Conservation (phyloP, 75 land plant genomes). For the Larix kaempferi region DNA sequence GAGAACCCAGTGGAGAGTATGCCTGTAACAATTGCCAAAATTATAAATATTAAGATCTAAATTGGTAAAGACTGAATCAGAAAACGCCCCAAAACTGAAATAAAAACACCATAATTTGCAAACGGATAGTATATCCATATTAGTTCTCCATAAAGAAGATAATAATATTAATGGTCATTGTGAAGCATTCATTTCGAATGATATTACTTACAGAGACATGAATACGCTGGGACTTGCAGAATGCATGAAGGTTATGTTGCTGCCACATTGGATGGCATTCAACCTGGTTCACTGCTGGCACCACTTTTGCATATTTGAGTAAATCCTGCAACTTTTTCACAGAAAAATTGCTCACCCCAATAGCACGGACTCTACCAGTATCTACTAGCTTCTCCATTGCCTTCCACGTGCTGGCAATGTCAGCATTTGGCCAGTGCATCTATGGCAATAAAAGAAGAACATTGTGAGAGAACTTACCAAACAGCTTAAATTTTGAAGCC, state of each 20-base stretch:
- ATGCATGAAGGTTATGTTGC: conserved; percentile 29
- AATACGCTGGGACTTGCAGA: conserved; percentile 18
- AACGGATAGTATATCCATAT: not conserved
- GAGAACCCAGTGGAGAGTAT: conserved; percentile 55
- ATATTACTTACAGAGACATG: conserved; percentile 30
- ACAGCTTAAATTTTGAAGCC: not conserved
- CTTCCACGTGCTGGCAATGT: conserved; percentile 33
- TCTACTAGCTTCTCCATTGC: conserved; percentile 34
- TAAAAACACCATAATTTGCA: not conserved
- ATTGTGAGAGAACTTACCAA: not conserved
- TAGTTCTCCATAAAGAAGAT: not conserved
- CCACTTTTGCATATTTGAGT: conserved; percentile 23
- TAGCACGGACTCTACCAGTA: conserved; percentile 23
- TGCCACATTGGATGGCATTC: conserved; percentile 51
- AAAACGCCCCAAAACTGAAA: not conserved
- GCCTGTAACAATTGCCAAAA: conserved; percentile 24
- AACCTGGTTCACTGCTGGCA: conserved; percentile 49
- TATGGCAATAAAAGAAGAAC: not conserved
- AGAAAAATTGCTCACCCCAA: conserved; percentile 48
- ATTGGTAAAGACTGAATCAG: not conserved
- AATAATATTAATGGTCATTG: not conserved
- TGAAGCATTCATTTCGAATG: not conserved
- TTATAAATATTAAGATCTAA: not conserved
- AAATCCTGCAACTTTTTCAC: conserved; percentile 24
- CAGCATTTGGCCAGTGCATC: conserved; percentile 10